These are phyloP conservation scores for Psilocybe azurescens DNA, from an alignment of 768 basidiomycete genomes.

Conservation along the genomic window DNA sequence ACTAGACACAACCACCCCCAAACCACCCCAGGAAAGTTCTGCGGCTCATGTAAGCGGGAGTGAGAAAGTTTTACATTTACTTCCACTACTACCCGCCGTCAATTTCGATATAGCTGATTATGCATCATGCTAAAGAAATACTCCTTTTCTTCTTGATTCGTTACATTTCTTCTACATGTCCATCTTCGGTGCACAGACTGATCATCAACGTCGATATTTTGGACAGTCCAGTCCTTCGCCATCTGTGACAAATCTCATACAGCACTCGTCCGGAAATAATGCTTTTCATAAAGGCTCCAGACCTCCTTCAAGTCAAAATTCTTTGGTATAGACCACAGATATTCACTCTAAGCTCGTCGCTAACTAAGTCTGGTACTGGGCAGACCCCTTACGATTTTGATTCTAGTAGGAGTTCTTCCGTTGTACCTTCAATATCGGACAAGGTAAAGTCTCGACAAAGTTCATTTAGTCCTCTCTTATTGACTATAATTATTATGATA, in stretches of 20 bases:
- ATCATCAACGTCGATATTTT: constrained; percentile 41
- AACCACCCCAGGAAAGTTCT: too few species aligned
- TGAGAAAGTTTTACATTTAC: constrained; percentile 19
- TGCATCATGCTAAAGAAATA: neutral
- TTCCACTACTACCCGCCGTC: neutral
- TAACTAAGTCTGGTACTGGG: neutral
- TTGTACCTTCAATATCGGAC: constrained; percentile 56
- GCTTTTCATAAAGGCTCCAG: constrained; percentile 4
- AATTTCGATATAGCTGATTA: neutral
- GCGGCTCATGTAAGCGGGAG: constrained; percentile 21
- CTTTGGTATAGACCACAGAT: constrained; percentile 38
- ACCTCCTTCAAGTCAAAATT: constrained; percentile 37
- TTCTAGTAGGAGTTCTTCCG: constrained; percentile 16
- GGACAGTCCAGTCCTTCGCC: constrained; percentile 43
- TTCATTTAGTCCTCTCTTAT: neutral
- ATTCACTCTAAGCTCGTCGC: neutral
- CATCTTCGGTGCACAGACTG: constrained; percentile 37
- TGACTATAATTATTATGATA: constrained; percentile 27
- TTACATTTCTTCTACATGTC: constrained; percentile 32
- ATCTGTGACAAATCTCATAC: constrained; percentile 59
- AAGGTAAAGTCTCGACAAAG: constrained; percentile 44
- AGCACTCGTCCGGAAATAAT: constrained; percentile 12
- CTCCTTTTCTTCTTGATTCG: constrained; percentile 4
- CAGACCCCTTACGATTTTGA: constrained; percentile 20
- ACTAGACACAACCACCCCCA: too few species aligned